A percentile compares a stretch with the other conserved stretches of the same genome.
Evolutionary conservation across 2,329 filamentous ascomycete genomes (phyloP).

Genomic region (Claviceps citrina): DNA sequence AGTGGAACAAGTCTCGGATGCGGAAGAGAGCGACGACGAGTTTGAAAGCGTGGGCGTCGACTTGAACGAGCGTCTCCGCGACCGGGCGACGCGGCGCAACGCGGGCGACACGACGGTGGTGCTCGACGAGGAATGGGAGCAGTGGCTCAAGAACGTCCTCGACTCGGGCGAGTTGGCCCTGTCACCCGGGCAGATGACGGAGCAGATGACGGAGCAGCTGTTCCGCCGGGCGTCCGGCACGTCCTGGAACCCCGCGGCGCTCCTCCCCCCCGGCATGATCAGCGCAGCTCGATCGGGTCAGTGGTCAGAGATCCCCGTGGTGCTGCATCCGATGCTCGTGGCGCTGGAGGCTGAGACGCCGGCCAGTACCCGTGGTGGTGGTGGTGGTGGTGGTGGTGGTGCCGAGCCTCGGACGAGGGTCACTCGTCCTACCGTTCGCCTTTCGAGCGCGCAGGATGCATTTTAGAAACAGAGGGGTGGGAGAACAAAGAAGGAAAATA

Average conservation of each 20-base stretch:
- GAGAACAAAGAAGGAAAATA: too few species aligned
- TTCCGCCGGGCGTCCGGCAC: conserved; percentile 16
- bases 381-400: neutral
- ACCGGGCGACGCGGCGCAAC: conserved; percentile 46
- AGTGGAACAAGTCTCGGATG: too few species aligned
- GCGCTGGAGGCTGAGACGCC: conserved; percentile 26
- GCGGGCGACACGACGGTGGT: conserved; percentile 42
- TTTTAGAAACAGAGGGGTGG: neutral
- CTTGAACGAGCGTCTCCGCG: conserved; percentile 49
- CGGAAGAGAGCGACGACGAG: conserved; percentile 13
- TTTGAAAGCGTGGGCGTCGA: conserved; percentile 42
- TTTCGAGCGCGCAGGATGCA: conserved; percentile 6
- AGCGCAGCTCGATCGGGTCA: conserved; percentile 38
- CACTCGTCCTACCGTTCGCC: conserved; percentile 4
- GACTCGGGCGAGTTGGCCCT: conserved; percentile 39
- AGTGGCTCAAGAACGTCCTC: conserved; percentile 56
- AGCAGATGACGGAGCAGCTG: conserved; percentile 20
- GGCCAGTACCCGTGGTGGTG: too few species aligned
- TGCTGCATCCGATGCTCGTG: conserved; percentile 37
- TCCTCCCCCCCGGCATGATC: conserved; percentile 37
- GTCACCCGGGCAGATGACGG: conserved; percentile 27
- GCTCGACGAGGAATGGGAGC: conserved; percentile 59
- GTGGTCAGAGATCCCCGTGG: conserved; percentile 43
- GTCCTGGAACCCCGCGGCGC: conserved; percentile 16
- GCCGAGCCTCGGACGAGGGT: conserved; percentile 2